Percentiles rank a stretch among this genome's conserved stretches.
Evolutionary conservation across 305 asterid species (phyloP).

Genomic region (Striga hermonthica): DNA sequence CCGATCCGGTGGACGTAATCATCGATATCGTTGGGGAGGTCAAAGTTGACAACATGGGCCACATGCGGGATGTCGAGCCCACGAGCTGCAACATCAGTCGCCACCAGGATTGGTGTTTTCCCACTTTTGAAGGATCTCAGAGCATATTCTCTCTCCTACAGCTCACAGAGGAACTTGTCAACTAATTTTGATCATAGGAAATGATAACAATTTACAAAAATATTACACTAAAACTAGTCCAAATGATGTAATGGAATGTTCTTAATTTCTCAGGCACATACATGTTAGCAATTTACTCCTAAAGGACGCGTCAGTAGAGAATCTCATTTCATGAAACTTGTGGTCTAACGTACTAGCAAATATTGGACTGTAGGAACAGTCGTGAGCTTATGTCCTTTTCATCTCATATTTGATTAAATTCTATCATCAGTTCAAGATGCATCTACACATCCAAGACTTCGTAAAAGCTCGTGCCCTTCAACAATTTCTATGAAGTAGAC

Average conservation of each 20-base stretch:
- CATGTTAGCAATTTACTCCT: not conserved
- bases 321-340: not conserved
- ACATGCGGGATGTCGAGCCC: conserved; percentile 95
- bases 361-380: not conserved
- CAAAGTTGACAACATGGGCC: conserved; percentile 89
- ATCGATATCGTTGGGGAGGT: conserved; percentile 85
- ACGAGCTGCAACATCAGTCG: conserved; percentile 93
- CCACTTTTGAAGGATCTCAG: conserved; percentile 85
- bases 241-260: not conserved
- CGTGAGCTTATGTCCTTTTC: not conserved
- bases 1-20: conserved; percentile 95
- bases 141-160: conserved; percentile 87
- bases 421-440: conserved; percentile 1
- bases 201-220: not conserved
- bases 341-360: not conserved
- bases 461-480: not conserved
- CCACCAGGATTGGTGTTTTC: conserved; percentile 79
- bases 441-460: not conserved
- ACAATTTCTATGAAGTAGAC: not conserved
- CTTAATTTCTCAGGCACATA: too few species aligned
- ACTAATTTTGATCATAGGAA: not conserved
- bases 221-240: not conserved
- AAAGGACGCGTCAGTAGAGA: not conserved
- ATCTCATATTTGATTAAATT: not conserved
- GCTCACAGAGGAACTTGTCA: conserved; percentile 7